Conservation (phyloP, 164 flowering plant genomes). For the Magnolia changhungtana region DNA sequence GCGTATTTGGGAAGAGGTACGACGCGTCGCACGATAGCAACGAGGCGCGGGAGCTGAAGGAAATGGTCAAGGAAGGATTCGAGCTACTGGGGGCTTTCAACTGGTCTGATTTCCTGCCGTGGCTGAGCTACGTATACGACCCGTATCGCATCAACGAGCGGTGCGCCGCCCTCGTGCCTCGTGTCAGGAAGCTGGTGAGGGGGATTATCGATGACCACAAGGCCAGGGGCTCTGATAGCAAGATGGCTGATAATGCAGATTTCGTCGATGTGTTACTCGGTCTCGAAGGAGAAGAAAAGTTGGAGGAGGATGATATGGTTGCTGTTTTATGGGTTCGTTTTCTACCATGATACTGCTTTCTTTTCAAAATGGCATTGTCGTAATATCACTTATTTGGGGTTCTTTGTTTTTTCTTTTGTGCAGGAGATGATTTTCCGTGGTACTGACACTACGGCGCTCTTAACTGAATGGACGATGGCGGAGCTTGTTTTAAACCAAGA, state of each 20-base stretch:
- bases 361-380: background rate
- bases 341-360: background rate
- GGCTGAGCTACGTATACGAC: constrained; percentile 52
- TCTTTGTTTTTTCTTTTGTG: background rate
- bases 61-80: constrained; percentile 70
- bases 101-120: constrained; percentile 68
- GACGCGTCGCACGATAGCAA: constrained; percentile 12
- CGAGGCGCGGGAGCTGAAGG: constrained; percentile 35
- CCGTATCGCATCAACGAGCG: constrained; percentile 37
- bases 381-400: background rate
- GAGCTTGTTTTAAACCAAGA: constrained; percentile 39
- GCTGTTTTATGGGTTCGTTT: constrained; percentile 56
- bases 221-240: background rate
- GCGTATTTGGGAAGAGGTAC: constrained; percentile 60
- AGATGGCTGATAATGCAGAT: constrained; percentile 21
- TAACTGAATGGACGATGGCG: constrained; percentile 56
- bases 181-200: constrained; percentile 43
- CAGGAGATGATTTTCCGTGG: constrained; percentile 68
- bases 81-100: constrained; percentile 77
- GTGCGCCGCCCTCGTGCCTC: constrained; percentile 50
- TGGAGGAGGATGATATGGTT: constrained; percentile 52
- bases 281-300: constrained; percentile 53
- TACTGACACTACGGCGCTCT: constrained; percentile 46
- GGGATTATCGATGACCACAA: constrained; percentile 40
- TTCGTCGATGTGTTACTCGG: constrained; percentile 61